A percentile compares a stretch with the other conserved stretches of the same genome.
Conservation (phyloP, 257 asterid species). For the Marsdenia floribunda region DNA sequence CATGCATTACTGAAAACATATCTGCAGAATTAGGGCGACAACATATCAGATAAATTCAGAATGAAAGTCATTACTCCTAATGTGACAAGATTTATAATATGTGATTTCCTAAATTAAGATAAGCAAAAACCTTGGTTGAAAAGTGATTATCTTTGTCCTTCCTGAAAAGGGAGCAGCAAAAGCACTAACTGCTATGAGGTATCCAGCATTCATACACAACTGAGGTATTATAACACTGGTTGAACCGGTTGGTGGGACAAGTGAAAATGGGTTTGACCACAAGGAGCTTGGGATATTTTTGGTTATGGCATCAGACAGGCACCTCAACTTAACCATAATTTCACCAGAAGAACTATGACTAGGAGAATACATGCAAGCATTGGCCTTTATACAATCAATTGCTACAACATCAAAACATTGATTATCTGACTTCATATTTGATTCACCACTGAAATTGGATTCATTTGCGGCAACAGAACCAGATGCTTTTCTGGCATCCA, state of each 20-base stretch:
- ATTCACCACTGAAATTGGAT: constrained; percentile 36
- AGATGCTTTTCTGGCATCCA: constrained; percentile 15
- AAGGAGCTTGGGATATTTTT: constrained; percentile 44
- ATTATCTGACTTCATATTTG: constrained; percentile 30
- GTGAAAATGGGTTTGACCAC: constrained; percentile 81
- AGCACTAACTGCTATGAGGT: constrained; percentile 76
- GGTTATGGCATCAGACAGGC: constrained; percentile 35
- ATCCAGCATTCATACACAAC: constrained; percentile 58
- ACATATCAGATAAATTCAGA: not conserved
- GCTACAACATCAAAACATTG: constrained; percentile 35
- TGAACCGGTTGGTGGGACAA: constrained; percentile 92
- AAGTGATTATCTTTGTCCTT: constrained; percentile 75
- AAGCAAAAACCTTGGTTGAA: constrained; percentile 76
- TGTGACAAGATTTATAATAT: not conserved
- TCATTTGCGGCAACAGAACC: constrained; percentile 1
- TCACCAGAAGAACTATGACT: constrained; percentile 67
- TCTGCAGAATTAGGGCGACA: constrained; percentile 39
- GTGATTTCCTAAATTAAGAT: constrained; percentile 6
- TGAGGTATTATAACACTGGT: constrained; percentile 75
- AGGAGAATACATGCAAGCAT: constrained; percentile 83
- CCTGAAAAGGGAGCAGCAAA: constrained; percentile 84
- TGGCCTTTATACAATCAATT: constrained; percentile 39
- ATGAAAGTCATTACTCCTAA: not conserved
- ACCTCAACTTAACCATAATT: constrained; percentile 56
- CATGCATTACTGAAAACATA: constrained; percentile 91